phyloP scores from a whole-genome alignment of 306 rosid genomes.

The Sesbania bispinosa region DNA sequence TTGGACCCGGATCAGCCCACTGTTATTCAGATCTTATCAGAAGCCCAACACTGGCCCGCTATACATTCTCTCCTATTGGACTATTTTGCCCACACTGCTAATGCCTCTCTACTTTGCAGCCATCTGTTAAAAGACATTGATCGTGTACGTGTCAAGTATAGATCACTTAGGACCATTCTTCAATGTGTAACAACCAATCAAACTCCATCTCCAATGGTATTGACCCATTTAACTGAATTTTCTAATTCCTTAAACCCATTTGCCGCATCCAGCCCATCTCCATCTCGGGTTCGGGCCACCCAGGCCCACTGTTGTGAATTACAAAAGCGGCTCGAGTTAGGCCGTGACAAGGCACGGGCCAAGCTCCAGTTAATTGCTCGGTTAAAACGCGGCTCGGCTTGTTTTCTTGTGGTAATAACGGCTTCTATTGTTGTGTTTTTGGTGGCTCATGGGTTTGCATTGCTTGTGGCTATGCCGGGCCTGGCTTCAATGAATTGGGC shows the following conservation, averaged over 20 bases:
- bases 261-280: neutral
- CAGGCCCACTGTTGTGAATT: constrained; percentile 37
- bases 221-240: constrained; percentile 23
- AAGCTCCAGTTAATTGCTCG: constrained; percentile 26
- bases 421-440: constrained; percentile 44
- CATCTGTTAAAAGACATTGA: constrained; percentile 51
- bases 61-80: constrained; percentile 38
- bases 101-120: constrained; percentile 59
- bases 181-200: neutral
- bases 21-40: constrained; percentile 21
- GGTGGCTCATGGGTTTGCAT: constrained; percentile 48
- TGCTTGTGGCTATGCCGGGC: constrained; percentile 49
- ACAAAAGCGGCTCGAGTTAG: constrained; percentile 46
- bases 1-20: constrained; percentile 69
- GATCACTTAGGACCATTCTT: constrained; percentile 26
- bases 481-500: constrained; percentile 28
- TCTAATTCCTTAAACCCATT: constrained; percentile 34
- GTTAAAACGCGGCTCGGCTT: constrained; percentile 36
- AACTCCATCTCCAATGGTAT: neutral
- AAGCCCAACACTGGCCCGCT: constrained; percentile 27
- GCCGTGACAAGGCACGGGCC: constrained; percentile 39
- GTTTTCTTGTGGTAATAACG: constrained; percentile 34
- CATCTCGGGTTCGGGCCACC: neutral
- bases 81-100: constrained; percentile 61
- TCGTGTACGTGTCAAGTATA: constrained; percentile 40